phyloP scores from a whole-genome alignment of 2,329 filamentous ascomycete species.

The Verticillium albo-atrum region DNA sequence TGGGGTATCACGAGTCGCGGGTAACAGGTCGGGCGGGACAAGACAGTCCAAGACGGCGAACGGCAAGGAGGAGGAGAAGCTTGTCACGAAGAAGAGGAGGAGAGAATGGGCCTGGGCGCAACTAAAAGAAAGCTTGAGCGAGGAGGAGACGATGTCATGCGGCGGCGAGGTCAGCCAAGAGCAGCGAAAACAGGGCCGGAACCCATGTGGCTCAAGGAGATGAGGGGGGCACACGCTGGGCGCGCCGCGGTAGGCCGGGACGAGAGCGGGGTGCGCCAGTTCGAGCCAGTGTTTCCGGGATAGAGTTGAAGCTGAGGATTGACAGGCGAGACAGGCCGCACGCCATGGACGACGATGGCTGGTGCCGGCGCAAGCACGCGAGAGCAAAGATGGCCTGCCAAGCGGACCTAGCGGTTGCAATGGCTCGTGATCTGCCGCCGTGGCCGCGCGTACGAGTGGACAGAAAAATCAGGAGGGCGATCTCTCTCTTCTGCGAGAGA shows the following conservation, averaged over 20 bases:
- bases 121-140: background rate
- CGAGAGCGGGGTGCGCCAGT: background rate
- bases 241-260: background rate
- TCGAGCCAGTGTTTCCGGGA: background rate
- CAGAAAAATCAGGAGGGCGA: background rate
- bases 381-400: background rate
- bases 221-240: background rate
- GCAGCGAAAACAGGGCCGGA: slow-evolving; percentile 1
- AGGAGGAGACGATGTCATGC: background rate
- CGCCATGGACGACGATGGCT: background rate
- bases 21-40: background rate
- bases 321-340: background rate
- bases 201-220: background rate
- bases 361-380: background rate
- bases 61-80: background rate
- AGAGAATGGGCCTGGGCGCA: background rate
- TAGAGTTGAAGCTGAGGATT: background rate
- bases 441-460: background rate
- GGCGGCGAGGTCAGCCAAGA: slow-evolving; percentile 1
- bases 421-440: background rate
- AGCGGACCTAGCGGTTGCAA: background rate
- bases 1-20: background rate
- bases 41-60: background rate
- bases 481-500: background rate
- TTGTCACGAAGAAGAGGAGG: background rate